Evolutionary conservation across 2,329 filamentous ascomycete genomes (phyloP), one percentile per base, ranked within the genome.

Genomic region (Plenodomus lindquistii): DNA sequence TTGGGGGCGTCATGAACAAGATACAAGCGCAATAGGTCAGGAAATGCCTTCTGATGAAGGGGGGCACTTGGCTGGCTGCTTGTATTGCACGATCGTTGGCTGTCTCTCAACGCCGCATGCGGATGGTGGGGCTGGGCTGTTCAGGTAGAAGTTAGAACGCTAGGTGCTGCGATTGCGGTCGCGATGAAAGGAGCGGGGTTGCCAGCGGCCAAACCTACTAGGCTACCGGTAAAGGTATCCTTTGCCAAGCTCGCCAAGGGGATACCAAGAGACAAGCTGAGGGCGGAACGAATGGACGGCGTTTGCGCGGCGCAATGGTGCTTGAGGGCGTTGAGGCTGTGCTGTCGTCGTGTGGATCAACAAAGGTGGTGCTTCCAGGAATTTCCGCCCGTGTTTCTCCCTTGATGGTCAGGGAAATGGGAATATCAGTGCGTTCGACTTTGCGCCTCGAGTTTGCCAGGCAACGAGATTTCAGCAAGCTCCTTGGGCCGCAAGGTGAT

Each of bases 321-420:
- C 62, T 60, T 65, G 58, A 59, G 50, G 64, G 65, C 65, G 61
- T 54, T 56, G 66, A 66, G 66, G 65, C 66, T 67, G 64, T 67
- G 66, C 52, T 56, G 40, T 46, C 45, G 46, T 40, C 40, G 46
- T 45, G 34, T 41, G n/a, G n/a, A 16, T 37, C 35, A 16, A 37
- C 43, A 34, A 48, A 49, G 60, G 39, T 47, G 19, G n/a, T 24
- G 6, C 34, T 24, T 48, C 44, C 43, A 53, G 55, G 42, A 57
- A 37, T 39, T 46, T 29, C 38, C 37, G 31, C 21, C 35, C 37
- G 22, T 20, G 19, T 36, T 39, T 35, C 13, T 42, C 46, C 37
- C 27, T 36, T 37, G 17, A 36, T 42, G 39, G n/a, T n/a, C n/a
- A n/a, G n/a, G n/a, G n/a, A n/a, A n/a, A n/a, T n/a, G n/a, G n/a